Base-by-base conservation (phyloP, 305 asterid genomes). In the Stenogyne calaminthoides region DNA sequence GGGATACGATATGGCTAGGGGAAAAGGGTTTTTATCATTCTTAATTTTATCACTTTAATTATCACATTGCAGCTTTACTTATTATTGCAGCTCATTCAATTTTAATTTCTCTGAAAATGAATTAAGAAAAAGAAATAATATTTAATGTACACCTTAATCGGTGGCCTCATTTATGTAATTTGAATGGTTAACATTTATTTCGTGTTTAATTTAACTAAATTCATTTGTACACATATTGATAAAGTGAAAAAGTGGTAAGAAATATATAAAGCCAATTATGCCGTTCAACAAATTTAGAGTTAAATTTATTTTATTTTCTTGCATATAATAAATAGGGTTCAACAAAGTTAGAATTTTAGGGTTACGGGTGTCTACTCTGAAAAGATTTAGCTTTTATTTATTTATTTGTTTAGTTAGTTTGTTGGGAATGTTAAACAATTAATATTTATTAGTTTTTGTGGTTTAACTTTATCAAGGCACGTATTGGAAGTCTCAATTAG, bases 21-120 rank as follows among this genome's bases (percentile, higher is more conserved):
- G 7, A 67, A 81, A 81, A 77, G 80, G 42, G 39, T 47, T 78
- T 70, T 32, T 39, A 63, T 80, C 77, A 62, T 55, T 78, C 83
- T 72, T 59, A 76, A 70, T 74, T 71, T 61, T 42, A 15, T 37
- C 72, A 64, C 84, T 86, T 86, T 83, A 86, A 86, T 86, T 81
- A 86, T 86, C 77, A 77, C 70, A 72, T 19, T 71, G 80, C 90
- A 86, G 83, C 90, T 82, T 83, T 72, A 62, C 46, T 47, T 14
- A 47, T n/a, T n/a, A n/a, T 72, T 60, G 49, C 39, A 75, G 16
- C 63, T 34, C 47, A 64, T 57, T 61, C 66, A 75, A 51, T 67
- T 67, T 11, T 22, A 34, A 47, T 39, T 46, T 12, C 19, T 9
- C 8, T 18, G 8, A 19, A 10, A 39, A 56, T 4, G 49, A 9